A percentile compares a stretch with the other conserved stretches of the same genome.
Conservation (phyloP, 257 asterid species). For the Solanum habrochaites region DNA sequence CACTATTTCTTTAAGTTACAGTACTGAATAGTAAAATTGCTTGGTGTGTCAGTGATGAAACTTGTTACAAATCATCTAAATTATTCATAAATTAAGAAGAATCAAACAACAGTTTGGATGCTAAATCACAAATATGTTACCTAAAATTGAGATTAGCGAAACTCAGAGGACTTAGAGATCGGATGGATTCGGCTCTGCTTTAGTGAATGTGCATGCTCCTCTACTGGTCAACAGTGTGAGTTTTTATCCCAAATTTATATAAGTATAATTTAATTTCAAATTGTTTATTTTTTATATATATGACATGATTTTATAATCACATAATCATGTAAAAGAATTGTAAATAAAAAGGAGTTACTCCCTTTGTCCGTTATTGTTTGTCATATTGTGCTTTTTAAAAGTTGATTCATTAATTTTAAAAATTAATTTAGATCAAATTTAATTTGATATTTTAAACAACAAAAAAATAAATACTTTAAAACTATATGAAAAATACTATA, state of each 20-base stretch:
- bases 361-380: accelerated
- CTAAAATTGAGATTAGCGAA: neutral
- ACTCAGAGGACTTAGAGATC: neutral
- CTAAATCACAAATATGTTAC: neutral
- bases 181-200: neutral
- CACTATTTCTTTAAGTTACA: neutral
- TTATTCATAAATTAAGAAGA: neutral
- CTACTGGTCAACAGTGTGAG: neutral
- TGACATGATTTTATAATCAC: neutral
- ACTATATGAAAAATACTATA: no score
- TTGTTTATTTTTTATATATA: no score
- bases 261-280: neutral
- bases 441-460: no score
- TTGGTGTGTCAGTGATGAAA: neutral
- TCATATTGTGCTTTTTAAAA: no score
- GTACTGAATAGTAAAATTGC: neutral
- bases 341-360: no score
- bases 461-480: no score
- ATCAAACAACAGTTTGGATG: neutral
- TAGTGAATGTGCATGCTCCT: neutral
- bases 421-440: no score
- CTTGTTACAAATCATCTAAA: neutral
- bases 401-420: no score
- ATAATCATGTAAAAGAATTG: no score
- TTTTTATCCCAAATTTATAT: neutral